Percentiles rank a stretch among this genome's conserved stretches.
These are phyloP conservation scores for Sporothrix luriei DNA, from an alignment of 2,329 filamentous ascomycete genomes.

Conservation along the genomic window DNA sequence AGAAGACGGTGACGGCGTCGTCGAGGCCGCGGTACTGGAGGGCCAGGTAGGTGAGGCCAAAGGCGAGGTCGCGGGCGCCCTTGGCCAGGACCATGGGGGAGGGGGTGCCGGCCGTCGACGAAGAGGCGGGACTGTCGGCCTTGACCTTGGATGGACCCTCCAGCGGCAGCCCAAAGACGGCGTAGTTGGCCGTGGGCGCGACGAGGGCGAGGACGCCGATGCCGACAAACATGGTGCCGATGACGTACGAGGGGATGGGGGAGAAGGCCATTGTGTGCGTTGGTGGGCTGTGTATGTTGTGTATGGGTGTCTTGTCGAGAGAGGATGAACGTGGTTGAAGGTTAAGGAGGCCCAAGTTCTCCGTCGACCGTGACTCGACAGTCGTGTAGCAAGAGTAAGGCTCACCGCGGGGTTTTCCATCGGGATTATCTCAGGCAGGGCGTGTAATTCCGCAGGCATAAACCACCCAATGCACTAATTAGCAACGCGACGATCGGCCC, in stretches of 20 bases:
- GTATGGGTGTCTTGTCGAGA: too few species aligned
- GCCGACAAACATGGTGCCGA: conserved; percentile 22
- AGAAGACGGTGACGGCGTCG: conserved; percentile 19
- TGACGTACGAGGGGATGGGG: conserved; percentile 3
- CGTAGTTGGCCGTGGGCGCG: conserved; percentile 20
- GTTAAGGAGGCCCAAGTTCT: too few species aligned
- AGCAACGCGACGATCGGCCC: too few species aligned
- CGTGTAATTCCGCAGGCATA: too few species aligned
- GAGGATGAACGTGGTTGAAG: too few species aligned
- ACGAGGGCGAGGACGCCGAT: conserved; percentile 5
- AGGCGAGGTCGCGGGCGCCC: conserved; percentile 17
- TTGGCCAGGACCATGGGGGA: conserved; percentile 25
- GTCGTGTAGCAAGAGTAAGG: too few species aligned
- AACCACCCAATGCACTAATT: too few species aligned
- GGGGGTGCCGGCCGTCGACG: neutral
- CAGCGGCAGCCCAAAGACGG: conserved; percentile 19
- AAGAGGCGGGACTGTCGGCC: neutral
- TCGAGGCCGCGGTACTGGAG: conserved; percentile 24
- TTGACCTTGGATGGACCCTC: neutral
- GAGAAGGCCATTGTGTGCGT: neutral
- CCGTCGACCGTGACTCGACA: too few species aligned
- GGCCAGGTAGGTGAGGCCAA: conserved; percentile 20
- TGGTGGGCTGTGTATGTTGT: too few species aligned
- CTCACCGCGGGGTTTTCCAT: too few species aligned
- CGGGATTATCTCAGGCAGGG: too few species aligned